A percentile compares a stretch with the other conserved stretches of the same genome.
Evolutionary conservation across 345 rosid species (phyloP).

Genomic region (Bruguiera sexangula): DNA sequence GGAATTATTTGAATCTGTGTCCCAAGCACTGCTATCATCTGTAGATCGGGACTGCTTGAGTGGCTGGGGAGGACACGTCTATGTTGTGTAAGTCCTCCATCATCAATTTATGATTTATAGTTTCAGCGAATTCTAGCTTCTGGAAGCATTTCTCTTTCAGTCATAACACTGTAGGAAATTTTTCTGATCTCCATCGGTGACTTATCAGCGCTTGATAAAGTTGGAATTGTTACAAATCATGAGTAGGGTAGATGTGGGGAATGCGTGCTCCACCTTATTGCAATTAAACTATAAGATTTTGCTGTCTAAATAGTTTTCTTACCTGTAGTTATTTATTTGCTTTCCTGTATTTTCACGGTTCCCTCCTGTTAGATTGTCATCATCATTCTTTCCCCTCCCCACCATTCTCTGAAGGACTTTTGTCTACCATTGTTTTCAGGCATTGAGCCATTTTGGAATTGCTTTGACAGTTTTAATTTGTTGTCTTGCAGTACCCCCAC

Average conservation of each 20-base stretch:
- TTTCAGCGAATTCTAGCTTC: neutral
- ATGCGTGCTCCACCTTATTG: neutral
- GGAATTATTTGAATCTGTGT: conserved; percentile 76
- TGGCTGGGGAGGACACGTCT: conserved; percentile 99
- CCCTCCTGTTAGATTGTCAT: neutral
- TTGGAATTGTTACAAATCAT: too few species aligned
- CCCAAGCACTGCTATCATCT: conserved; percentile 87
- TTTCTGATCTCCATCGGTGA: too few species aligned
- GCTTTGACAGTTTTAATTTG: neutral
- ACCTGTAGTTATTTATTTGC: neutral
- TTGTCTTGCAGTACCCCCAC: conserved; percentile 66
- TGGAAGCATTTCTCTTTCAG: neutral
- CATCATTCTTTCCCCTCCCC: neutral
- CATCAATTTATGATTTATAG: neutral
- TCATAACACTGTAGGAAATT: too few species aligned
- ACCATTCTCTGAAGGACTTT: too few species aligned
- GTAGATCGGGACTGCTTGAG: conserved; percentile 95
- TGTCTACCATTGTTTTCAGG: neutral
- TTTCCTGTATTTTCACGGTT: neutral
- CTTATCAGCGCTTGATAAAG: too few species aligned
- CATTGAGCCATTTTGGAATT: neutral
- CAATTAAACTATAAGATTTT: neutral
- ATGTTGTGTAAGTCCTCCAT: conserved; percentile 73
- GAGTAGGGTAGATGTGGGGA: neutral
- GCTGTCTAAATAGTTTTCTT: neutral